Conservation (phyloP, 148 eudicot species). For the Limonium bicolor region DNA sequence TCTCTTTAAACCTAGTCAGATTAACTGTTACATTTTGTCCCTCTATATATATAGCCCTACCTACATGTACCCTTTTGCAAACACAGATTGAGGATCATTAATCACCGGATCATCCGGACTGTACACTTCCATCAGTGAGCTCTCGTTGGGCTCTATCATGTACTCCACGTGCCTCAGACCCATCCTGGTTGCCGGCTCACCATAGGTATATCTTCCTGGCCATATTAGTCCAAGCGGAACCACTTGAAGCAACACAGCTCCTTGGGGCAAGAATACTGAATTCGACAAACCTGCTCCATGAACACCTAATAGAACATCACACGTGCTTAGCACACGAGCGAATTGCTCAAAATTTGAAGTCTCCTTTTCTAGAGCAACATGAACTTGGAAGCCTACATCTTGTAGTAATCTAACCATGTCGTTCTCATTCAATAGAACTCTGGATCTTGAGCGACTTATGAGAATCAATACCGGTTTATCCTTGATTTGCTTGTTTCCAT, state of each 20-base stretch:
- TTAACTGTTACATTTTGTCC: too few species aligned
- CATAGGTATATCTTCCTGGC: slow-evolving; percentile 12
- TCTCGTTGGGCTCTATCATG: slow-evolving; percentile 19
- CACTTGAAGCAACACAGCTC: slow-evolving; percentile 9
- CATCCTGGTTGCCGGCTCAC: slow-evolving; percentile 22
- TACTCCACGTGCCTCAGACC: slow-evolving; percentile 26
- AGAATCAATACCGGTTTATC: slow-evolving; percentile 11
- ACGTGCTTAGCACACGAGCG: slow-evolving; percentile 9
- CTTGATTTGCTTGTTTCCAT: slow-evolving; percentile 9
- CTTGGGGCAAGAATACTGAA: slow-evolving; percentile 12
- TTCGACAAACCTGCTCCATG: slow-evolving; percentile 19
- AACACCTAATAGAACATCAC: slow-evolving; percentile 11
- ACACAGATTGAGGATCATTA: slow-evolving; percentile 11
- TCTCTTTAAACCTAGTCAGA: too few species aligned
- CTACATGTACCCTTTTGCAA: too few species aligned
- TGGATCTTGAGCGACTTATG: slow-evolving; percentile 14
- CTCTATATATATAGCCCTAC: too few species aligned
- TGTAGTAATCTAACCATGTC: slow-evolving; percentile 9
- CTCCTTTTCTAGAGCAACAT: slow-evolving; percentile 8
- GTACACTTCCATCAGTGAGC: slow-evolving; percentile 16
- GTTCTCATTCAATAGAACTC: slow-evolving; percentile 15
- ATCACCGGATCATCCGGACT: slow-evolving; percentile 15
- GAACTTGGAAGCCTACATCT: slow-evolving; percentile 20
- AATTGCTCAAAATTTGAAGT: slow-evolving; percentile 9
- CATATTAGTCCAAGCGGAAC: slow-evolving; percentile 13